A percentile compares a stretch with the other conserved stretches of the same genome.
These are phyloP conservation scores for Picea mariana DNA, from an alignment of 83 land plant genomes.

Conservation along the genomic window DNA sequence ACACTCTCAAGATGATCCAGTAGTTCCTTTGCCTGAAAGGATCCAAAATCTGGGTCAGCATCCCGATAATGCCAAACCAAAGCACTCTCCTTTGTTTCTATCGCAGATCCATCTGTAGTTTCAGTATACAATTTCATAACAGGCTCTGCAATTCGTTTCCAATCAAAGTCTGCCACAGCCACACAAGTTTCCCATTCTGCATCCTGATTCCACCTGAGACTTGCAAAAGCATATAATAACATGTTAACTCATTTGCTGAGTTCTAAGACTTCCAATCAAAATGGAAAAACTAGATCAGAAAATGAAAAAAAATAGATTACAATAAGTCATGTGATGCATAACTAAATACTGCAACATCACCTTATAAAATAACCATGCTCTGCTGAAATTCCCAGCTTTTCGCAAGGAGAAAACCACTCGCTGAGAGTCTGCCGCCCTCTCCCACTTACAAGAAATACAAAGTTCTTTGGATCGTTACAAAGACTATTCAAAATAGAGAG, in stretches of 20 bases:
- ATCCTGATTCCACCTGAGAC: slow-evolving; percentile 47
- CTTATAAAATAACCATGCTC: slow-evolving; percentile 73
- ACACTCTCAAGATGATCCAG: slow-evolving; percentile 69
- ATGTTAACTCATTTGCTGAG: background rate
- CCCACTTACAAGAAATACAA: slow-evolving; percentile 78
- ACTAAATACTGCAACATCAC: slow-evolving; percentile 18
- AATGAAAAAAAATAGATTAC: background rate
- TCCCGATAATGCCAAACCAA: slow-evolving; percentile 76
- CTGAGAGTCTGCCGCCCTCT: slow-evolving; percentile 47
- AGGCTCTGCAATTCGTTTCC: slow-evolving; percentile 62
- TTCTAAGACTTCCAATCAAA: background rate
- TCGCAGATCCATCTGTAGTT: slow-evolving; percentile 68
- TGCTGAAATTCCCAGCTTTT: slow-evolving; percentile 62
- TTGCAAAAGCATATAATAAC: slow-evolving; percentile 8
- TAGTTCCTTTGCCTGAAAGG: slow-evolving; percentile 67
- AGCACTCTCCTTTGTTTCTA: slow-evolving; percentile 70
- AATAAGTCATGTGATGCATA: too few species aligned
- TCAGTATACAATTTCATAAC: slow-evolving; percentile 67
- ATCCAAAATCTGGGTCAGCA: slow-evolving; percentile 78
- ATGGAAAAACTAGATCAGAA: background rate
- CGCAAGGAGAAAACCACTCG: slow-evolving; percentile 65
- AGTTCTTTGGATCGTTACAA: slow-evolving; percentile 65
- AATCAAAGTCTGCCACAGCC: slow-evolving; percentile 36
- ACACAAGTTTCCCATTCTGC: slow-evolving; percentile 48
- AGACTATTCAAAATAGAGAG: slow-evolving; percentile 49